Conservation (phyloP, 768 basidiomycete species). For the Mrakia gelida region DNA sequence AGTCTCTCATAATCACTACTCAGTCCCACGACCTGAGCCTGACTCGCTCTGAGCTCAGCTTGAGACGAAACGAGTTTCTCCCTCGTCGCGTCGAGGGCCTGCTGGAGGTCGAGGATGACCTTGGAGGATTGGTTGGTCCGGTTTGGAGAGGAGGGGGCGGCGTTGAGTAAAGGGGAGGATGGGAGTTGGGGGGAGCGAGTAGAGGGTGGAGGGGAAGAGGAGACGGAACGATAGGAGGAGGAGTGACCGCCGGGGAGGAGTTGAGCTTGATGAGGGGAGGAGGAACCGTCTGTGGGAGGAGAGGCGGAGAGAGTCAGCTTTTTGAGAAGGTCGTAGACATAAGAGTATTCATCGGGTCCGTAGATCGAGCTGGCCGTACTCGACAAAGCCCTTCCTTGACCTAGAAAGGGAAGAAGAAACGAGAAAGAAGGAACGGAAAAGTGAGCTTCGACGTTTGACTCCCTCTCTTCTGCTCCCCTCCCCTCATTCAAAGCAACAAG, state of each 20-base stretch:
- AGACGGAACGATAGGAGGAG: not conserved
- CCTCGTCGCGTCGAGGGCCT: not conserved
- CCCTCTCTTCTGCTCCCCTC: not conserved
- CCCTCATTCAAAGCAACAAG: no score
- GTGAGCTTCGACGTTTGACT: slow-evolving; percentile 10
- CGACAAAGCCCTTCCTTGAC: not conserved
- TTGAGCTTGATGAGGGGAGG: not conserved
- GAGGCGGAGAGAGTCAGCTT: not conserved
- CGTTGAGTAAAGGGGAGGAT: not conserved
- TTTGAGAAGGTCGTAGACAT: no score
- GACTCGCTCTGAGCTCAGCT: not conserved
- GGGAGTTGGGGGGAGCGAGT: not conserved
- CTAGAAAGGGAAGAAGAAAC: not conserved
- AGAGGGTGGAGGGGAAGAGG: not conserved
- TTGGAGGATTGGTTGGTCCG: slow-evolving; percentile 6
- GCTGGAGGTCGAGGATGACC: not conserved
- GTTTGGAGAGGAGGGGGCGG: not conserved
- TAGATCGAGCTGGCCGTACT: not conserved
- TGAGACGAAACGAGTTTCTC: not conserved
- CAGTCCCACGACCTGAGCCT: not conserved
- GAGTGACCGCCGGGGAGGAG: not conserved
- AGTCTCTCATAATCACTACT: not conserved
- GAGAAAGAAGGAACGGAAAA: not conserved
- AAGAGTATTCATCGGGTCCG: no score
- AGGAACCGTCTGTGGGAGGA: not conserved